A percentile compares a stretch with the other conserved stretches of the same genome.
Evolutionary conservation across 495 filamentous ascomycete genomes (phyloP).

Genomic region (Tuber magnatum): DNA sequence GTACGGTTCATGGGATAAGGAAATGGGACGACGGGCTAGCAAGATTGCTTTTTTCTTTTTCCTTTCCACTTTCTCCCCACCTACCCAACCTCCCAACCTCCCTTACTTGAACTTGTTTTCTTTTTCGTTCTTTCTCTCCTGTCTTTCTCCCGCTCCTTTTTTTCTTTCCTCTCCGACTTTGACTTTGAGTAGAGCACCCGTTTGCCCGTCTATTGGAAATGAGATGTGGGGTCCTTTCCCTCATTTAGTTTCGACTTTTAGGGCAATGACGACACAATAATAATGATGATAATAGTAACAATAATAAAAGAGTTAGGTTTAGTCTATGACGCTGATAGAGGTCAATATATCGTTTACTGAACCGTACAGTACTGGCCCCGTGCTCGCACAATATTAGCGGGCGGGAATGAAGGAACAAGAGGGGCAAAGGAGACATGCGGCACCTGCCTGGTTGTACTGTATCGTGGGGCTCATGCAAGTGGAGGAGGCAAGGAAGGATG

Average conservation of each 20-base stretch:
- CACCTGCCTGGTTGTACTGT: neutral
- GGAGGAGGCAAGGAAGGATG: neutral
- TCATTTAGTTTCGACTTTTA: neutral
- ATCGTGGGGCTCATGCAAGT: neutral
- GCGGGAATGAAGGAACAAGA: neutral
- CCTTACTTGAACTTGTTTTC: neutral
- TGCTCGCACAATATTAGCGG: neutral
- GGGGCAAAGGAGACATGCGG: neutral
- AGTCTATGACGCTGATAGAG: neutral
- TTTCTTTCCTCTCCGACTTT: neutral
- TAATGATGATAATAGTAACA: neutral
- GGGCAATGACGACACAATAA: neutral
- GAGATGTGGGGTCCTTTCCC: neutral
- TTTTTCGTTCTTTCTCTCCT: neutral
- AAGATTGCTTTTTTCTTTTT: neutral
- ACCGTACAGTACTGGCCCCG: neutral
- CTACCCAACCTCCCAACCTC: neutral
- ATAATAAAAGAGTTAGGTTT: neutral
- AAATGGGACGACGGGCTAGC: neutral
- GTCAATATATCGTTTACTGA: neutral
- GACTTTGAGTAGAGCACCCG: neutral
- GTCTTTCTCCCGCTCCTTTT: neutral
- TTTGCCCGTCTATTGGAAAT: slow-evolving; percentile 1
- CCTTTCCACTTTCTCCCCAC: neutral
- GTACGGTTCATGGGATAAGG: slow-evolving; percentile 1